Percentiles rank a stretch among this genome's conserved stretches.
These are phyloP conservation scores for Lunularia cruciata DNA, from an alignment of 225 moss, liverwort and hornwort species.

Conservation along the genomic window DNA sequence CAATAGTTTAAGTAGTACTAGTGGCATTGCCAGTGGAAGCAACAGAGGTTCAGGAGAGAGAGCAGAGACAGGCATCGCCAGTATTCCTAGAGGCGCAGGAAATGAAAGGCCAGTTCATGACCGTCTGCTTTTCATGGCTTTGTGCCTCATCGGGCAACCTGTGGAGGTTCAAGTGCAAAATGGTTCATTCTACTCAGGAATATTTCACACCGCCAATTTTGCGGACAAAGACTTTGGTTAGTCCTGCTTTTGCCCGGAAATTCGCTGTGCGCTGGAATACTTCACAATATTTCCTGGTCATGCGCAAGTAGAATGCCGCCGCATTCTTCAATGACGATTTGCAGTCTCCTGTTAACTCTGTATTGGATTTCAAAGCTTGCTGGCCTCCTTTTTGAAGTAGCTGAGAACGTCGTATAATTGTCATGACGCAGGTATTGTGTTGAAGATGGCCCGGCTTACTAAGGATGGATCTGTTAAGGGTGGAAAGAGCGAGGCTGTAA, in stretches of 20 bases:
- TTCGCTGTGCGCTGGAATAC: no score
- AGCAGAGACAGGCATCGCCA: constrained; percentile 29
- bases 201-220: constrained; percentile 64
- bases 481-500: constrained; percentile 57
- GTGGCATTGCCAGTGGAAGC: constrained; percentile 16
- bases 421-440: constrained; percentile 54
- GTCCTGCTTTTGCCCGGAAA: no score
- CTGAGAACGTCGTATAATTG: no score
- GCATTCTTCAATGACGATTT: no score
- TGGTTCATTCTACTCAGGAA: constrained; percentile 78
- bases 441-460: constrained; percentile 79
- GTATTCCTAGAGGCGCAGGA: constrained; percentile 33
- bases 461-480: constrained; percentile 53
- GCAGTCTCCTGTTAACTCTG: no score
- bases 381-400: no score
- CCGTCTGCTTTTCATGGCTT: constrained; percentile 58
- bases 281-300: no score
- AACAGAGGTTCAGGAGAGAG: constrained; percentile 37
- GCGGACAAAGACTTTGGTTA: constrained; percentile 80
- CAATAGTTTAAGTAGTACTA: constrained; percentile 24
- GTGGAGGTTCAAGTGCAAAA: constrained; percentile 86
- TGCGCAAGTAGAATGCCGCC: no score
- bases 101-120: constrained; percentile 44
- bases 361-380: no score
- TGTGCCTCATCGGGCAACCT: constrained; percentile 74